These are phyloP conservation scores for Phaeotremella fagi DNA, from an alignment of 768 basidiomycete genomes.

Conservation along the genomic window DNA sequence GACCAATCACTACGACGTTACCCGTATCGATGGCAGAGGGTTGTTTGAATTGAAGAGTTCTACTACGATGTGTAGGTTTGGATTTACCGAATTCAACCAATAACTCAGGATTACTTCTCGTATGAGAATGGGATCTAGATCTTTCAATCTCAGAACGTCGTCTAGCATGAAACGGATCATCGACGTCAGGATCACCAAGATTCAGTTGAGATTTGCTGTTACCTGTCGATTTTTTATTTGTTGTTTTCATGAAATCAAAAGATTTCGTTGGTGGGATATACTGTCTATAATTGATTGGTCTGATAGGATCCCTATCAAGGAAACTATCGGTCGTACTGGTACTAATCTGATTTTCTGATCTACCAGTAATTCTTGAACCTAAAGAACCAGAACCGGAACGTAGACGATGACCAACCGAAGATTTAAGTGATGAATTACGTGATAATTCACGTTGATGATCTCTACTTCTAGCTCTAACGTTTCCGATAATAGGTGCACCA, in stretches of 20 bases:
- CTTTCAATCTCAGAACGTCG: conserved; percentile 7
- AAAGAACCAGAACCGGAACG: conserved; percentile 17
- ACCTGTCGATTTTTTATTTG: too few relatives aligned
- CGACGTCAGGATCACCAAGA: conserved; percentile 1
- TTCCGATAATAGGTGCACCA: conserved; percentile 31
- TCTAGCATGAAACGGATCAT: conserved; percentile 4
- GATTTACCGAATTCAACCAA: conserved; percentile 1
- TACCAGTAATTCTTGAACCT: conserved; percentile 7
- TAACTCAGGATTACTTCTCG: conserved; percentile 6
- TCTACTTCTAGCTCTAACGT: conserved; percentile 14
- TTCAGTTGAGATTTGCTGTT: neutral
- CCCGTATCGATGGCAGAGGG: conserved; percentile 12
- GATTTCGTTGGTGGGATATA: neutral
- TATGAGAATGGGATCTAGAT: neutral
- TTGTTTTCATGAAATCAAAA: conserved; percentile 12
- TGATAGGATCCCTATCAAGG: neutral
- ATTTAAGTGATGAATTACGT: conserved; percentile 14
- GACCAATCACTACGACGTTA: conserved; percentile 10
- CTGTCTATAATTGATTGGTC: neutral
- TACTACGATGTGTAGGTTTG: conserved; percentile 1
- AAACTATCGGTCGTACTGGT: neutral
- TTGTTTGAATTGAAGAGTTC: conserved; percentile 20
- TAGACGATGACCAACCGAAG: neutral
- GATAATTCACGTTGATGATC: conserved; percentile 12
- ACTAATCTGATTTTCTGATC: neutral